Evolutionary conservation across 495 filamentous ascomycete genomes (phyloP).

Genomic region (Melanomma pulvis-pyrius): DNA sequence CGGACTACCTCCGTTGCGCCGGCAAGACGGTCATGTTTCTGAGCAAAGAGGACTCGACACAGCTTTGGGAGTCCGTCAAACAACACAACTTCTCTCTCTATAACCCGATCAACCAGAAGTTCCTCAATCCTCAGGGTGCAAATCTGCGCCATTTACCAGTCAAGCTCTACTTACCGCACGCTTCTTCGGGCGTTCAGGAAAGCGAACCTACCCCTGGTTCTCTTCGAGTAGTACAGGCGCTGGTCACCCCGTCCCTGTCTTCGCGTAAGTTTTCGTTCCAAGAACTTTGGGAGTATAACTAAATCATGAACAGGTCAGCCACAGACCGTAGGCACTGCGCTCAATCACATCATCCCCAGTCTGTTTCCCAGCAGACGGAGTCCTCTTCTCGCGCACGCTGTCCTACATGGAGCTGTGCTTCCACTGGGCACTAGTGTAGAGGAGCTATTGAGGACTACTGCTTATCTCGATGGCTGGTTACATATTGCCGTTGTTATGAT

Average conservation of each 20-base stretch:
- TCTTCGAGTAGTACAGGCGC: slow-evolving; percentile 48
- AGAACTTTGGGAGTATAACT: slow-evolving; percentile 30
- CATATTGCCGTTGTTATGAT: slow-evolving; percentile 85
- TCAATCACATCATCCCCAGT: slow-evolving; percentile 75
- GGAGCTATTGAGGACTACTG: slow-evolving; percentile 76
- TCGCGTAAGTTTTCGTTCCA: slow-evolving; percentile 27
- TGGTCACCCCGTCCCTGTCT: slow-evolving; percentile 40
- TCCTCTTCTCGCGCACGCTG: slow-evolving; percentile 84
- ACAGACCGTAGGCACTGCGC: slow-evolving; percentile 79
- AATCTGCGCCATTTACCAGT: slow-evolving; percentile 81
- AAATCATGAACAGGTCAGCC: slow-evolving; percentile 61
- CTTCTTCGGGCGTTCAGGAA: slow-evolving; percentile 46
- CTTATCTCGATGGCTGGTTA: slow-evolving; percentile 92
- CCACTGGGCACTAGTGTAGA: slow-evolving; percentile 83
- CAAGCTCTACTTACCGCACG: slow-evolving; percentile 81
- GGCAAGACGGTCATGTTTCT: slow-evolving; percentile 92
- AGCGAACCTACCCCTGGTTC: slow-evolving; percentile 57
- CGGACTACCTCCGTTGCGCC: slow-evolving; percentile 86
- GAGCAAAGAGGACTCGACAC: slow-evolving; percentile 82
- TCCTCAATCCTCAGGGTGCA: slow-evolving; percentile 73
- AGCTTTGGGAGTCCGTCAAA: slow-evolving; percentile 82
- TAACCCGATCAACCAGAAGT: slow-evolving; percentile 71
- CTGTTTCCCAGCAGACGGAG: slow-evolving; percentile 87
- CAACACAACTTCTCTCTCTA: slow-evolving; percentile 75
- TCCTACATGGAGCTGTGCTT: slow-evolving; percentile 84